Conservation (phyloP, 495 filamentous ascomycete species). For the Talaromyces borbonicus region DNA sequence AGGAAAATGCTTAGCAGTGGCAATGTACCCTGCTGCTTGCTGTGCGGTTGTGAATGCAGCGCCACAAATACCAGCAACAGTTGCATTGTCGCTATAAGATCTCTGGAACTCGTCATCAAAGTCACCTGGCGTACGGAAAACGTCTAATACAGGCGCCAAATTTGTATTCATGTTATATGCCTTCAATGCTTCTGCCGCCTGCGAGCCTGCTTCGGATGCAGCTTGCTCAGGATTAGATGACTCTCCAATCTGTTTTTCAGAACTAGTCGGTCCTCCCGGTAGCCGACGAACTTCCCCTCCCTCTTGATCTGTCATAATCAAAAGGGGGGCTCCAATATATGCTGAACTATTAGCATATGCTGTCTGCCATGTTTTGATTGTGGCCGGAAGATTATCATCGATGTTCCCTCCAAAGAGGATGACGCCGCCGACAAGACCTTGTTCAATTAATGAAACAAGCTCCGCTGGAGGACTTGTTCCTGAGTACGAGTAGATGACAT, state of each 20-base stretch:
- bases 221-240: slow-evolving; percentile 12
- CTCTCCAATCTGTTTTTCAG: slow-evolving; percentile 22
- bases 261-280: slow-evolving; percentile 20
- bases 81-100: slow-evolving; percentile 20
- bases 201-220: slow-evolving; percentile 17
- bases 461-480: slow-evolving; percentile 18
- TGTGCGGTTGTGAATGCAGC: slow-evolving; percentile 20
- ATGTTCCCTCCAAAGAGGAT: slow-evolving; percentile 30
- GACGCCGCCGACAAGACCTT: slow-evolving; percentile 25
- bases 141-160: slow-evolving; percentile 23
- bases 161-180: slow-evolving; percentile 20
- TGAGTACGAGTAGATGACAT: slow-evolving; percentile 29
- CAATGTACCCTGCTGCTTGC: slow-evolving; percentile 23
- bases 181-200: slow-evolving; percentile 16
- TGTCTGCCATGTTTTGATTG: slow-evolving; percentile 16
- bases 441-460: slow-evolving; percentile 17
- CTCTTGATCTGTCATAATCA: slow-evolving; percentile 32
- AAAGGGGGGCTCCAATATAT: slow-evolving; percentile 17
- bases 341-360: slow-evolving; percentile 18
- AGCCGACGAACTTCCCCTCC: slow-evolving; percentile 23
- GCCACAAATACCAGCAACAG: slow-evolving; percentile 15
- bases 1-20: slow-evolving; percentile 26
- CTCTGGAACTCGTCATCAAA: slow-evolving; percentile 21
- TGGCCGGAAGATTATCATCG: slow-evolving; percentile 12
- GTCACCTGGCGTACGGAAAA: slow-evolving; percentile 21